These are phyloP conservation scores for Paecilomyces formosus DNA, from an alignment of 2,329 filamentous ascomycete species.

Conservation along the genomic window DNA sequence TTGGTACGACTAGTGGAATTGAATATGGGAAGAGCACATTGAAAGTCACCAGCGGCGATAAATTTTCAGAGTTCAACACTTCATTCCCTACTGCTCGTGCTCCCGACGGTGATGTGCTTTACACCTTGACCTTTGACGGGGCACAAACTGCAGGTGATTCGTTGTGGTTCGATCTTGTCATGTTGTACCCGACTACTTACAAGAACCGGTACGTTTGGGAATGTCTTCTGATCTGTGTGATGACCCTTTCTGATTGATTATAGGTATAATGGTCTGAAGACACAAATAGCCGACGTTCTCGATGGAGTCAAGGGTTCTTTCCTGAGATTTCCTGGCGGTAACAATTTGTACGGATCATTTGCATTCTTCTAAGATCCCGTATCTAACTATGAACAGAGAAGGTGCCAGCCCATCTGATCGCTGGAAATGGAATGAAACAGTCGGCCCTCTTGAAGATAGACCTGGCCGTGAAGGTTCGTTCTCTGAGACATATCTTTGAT, in stretches of 20 bases:
- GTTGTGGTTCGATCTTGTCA: constrained; percentile 18
- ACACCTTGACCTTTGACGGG: constrained; percentile 19
- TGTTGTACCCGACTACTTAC: constrained; percentile 12
- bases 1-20: constrained; percentile 14
- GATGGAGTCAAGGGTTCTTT: constrained; percentile 49
- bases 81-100: constrained; percentile 13
- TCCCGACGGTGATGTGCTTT: constrained; percentile 19
- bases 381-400: constrained; percentile 11
- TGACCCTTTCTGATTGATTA: constrained; percentile 1
- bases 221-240: background rate
- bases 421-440: constrained; percentile 37
- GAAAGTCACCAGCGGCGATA: constrained; percentile 13
- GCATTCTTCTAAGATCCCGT: background rate
- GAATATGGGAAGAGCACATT: constrained; percentile 20
- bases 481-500: background rate
- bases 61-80: constrained; percentile 9
- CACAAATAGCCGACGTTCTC: constrained; percentile 49
- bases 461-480: constrained; percentile 43
- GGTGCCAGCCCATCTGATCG: constrained; percentile 20
- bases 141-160: constrained; percentile 11
- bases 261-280: constrained; percentile 47
- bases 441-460: constrained; percentile 34
- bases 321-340: constrained; percentile 59
- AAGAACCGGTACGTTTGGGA: background rate
- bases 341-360: constrained; percentile 43